These are phyloP conservation scores for Entomophthora muscae DNA, from an alignment of 371 early-diverging fungal species.

Conservation along the genomic window DNA sequence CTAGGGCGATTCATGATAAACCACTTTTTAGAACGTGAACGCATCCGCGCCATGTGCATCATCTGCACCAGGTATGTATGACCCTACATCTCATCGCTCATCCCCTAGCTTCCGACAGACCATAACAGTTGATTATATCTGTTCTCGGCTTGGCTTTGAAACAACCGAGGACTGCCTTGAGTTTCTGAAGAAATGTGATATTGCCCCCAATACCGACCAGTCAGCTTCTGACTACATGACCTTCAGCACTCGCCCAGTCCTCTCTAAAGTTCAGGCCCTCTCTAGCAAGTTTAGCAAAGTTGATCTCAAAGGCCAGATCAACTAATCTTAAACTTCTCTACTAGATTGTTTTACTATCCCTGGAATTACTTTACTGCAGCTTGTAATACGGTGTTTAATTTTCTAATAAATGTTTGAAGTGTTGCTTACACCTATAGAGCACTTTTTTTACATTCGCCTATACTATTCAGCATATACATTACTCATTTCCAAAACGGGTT, in stretches of 20 bases:
- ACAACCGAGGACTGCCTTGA: slow-evolving; percentile 14
- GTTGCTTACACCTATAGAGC: no score
- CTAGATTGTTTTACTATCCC: no score
- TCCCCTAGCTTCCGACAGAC: slow-evolving; percentile 28
- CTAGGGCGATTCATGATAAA: slow-evolving; percentile 75
- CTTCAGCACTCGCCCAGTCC: slow-evolving; percentile 34
- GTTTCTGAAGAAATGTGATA: slow-evolving; percentile 24
- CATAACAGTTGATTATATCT: slow-evolving; percentile 24
- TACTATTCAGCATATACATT: no score
- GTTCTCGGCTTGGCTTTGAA: slow-evolving; percentile 14
- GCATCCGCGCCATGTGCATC: slow-evolving; percentile 42
- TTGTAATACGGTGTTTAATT: no score
- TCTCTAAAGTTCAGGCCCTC: slow-evolving; percentile 24
- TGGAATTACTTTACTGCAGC: no score
- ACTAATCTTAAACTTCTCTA: not conserved
- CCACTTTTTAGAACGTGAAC: slow-evolving; percentile 70
- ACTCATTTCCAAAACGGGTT: no score
- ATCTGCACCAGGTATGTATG: slow-evolving; percentile 45
- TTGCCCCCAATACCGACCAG: slow-evolving; percentile 8
- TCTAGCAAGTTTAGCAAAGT: slow-evolving; percentile 41
- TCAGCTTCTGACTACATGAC: slow-evolving; percentile 12
- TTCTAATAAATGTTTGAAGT: no score
- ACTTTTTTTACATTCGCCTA: no score
- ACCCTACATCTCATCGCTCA: slow-evolving; percentile 1
- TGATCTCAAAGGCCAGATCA: slow-evolving; percentile 51